Percentiles rank a stretch among this genome's conserved stretches.
These are phyloP conservation scores for Ophiocordyceps camponoti-rufipedis DNA, from an alignment of 2,329 filamentous ascomycete species.

Conservation along the genomic window DNA sequence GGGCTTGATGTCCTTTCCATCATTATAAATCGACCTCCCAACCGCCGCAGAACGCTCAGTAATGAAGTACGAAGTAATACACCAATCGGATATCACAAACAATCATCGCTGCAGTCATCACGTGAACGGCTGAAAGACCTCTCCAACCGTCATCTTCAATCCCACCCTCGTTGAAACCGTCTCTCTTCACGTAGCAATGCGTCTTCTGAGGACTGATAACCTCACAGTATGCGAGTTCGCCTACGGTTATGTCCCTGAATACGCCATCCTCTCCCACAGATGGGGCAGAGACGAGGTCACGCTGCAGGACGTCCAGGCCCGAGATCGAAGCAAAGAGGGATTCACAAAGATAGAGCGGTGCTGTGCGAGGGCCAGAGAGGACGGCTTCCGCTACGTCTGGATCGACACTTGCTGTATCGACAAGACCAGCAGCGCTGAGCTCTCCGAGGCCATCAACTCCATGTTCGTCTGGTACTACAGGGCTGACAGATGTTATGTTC, in stretches of 20 bases:
- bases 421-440: slow-evolving; percentile 7
- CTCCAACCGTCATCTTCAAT: not conserved
- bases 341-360: not conserved
- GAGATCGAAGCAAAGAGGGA: not conserved
- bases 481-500: slow-evolving; percentile 8
- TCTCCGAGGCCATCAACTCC: slow-evolving; percentile 10
- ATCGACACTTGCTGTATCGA: slow-evolving; percentile 12
- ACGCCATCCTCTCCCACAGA: not conserved
- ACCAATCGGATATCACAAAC: too few relatives aligned
- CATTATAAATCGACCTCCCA: too few relatives aligned
- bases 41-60: too few relatives aligned
- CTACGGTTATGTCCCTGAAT: not conserved
- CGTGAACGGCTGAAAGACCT: too few relatives aligned
- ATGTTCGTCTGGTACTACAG: slow-evolving; percentile 11
- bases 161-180: not conserved
- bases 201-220: not conserved
- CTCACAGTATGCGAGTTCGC: slow-evolving; percentile 1
- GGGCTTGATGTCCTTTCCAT: too few relatives aligned
- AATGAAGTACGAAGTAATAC: too few relatives aligned
- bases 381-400: slow-evolving; percentile 9
- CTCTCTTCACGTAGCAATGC: not conserved
- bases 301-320: not conserved
- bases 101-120: too few relatives aligned
- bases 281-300: slow-evolving; percentile 1
- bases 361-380: not conserved